Base-by-base conservation (phyloP, 1,284 basidiomycete species). In the Ustilago bromivora region DNA sequence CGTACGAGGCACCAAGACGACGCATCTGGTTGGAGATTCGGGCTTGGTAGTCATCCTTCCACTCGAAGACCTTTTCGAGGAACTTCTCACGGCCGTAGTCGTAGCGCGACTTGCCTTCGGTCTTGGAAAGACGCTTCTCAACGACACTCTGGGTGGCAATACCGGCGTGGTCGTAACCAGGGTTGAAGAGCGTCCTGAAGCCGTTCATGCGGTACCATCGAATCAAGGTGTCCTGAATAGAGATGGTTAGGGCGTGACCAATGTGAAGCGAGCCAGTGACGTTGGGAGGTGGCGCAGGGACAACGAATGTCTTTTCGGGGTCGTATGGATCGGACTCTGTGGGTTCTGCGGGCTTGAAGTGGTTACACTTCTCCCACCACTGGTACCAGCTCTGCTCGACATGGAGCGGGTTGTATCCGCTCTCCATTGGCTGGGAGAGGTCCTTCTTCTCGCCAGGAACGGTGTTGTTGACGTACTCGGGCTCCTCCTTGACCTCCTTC, bases 131-230 rank as follows among this genome's bases (percentile, higher is more conserved):
- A 40, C 96, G 90, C 87, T 95, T 95, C 87, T 99, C 97, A 3
- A 99, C 97, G 34, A 99, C 96, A 57, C 94, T 95, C 87, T 99
- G 97, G 0, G 97, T 99, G 0, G 96, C 96, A 77, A 99, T 99
- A 82, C 96, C 96, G 5, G 97, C 97, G 85, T 99, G 97, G 87
- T 99, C 97, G 84, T 96, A 99, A 9, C 97, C 97, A 0, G 97
- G 97, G 4, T 93, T 91, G 84, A 93, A 99, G 1, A 98, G 89
- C 0, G 93, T 92, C 5, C 94, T 94, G 88, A 93, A 95, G 3
- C 96, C 96, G 61, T 93, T 88, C 97, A 99, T 99, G 57, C 84
- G 78, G 77, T 85, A 78, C 69, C 74, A 85, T 51, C 84, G 70
- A 51, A 84, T 73, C 49, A 85, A 88, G 2, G 91, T 88, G 86